These are phyloP conservation scores for Tetrahymena borealis DNA, from an alignment of 73 alveolate genomes.

Conservation along the genomic window DNA sequence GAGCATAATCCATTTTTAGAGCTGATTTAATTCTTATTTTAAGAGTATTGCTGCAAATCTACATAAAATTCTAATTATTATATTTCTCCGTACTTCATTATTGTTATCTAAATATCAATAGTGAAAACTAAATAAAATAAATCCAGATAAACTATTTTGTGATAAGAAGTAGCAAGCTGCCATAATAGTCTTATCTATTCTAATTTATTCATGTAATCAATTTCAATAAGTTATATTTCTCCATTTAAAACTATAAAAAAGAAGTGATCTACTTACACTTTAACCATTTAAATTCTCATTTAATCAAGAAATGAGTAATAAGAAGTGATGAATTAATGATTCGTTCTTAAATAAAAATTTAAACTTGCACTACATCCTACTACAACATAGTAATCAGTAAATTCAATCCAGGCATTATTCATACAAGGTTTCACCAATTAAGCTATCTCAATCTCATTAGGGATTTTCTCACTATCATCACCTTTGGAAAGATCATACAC, in stretches of 20 bases:
- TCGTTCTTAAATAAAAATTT: background rate
- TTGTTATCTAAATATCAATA: background rate
- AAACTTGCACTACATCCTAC: background rate
- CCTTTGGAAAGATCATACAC: background rate
- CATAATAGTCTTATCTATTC: background rate
- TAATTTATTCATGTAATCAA: background rate
- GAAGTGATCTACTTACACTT: background rate
- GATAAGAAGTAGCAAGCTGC: background rate
- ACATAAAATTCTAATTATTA: background rate
- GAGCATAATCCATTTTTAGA: background rate
- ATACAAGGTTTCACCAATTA: background rate
- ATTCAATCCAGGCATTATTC: background rate
- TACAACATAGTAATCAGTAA: background rate
- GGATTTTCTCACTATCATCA: background rate
- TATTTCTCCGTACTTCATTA: background rate
- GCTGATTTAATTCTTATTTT: no score
- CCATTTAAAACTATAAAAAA: background rate
- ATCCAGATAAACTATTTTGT: background rate
- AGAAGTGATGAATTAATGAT: background rate
- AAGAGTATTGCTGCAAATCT: no score
- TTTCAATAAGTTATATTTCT: background rate
- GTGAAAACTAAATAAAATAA: background rate
- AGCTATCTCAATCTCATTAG: background rate
- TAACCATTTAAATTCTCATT: background rate
- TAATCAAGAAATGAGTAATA: background rate